Conservation (phyloP, 148 eudicot genomes). For the Silene conica region DNA sequence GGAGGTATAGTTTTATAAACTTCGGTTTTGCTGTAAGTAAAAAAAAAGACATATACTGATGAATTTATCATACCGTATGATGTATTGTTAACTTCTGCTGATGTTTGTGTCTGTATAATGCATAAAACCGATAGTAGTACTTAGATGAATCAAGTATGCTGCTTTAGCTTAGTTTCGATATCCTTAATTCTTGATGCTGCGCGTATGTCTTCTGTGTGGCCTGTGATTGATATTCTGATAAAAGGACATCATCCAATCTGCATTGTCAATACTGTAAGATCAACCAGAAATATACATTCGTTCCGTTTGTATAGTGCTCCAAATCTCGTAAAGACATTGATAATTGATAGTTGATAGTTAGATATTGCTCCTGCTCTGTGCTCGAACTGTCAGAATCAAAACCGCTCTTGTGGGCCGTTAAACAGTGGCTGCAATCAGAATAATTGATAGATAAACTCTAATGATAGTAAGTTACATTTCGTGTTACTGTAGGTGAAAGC, state of each 20-base stretch:
- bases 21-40: neutral
- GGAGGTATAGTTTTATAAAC: slow-evolving; percentile 48
- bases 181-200: neutral
- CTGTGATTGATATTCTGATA: neutral
- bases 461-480: neutral
- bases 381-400: too few species aligned
- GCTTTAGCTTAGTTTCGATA: neutral
- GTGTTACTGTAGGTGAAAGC: slow-evolving; percentile 57
- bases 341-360: too few species aligned
- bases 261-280: neutral
- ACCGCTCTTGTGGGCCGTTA: too few species aligned
- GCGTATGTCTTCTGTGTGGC: neutral
- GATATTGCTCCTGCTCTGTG: too few species aligned
- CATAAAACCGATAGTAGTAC: too few species aligned
- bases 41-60: neutral
- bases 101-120: neutral
- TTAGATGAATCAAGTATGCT: neutral
- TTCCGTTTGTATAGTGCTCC: too few species aligned
- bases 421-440: too few species aligned
- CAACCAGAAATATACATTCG: too few species aligned
- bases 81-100: neutral
- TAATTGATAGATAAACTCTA: too few species aligned
- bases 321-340: too few species aligned
- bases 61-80: neutral
- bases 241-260: neutral